Percentiles rank a stretch among this genome's conserved stretches.
Evolutionary conservation across 108 stramenopile genomes (phyloP).

Genomic region (Discostella stelligeroides): DNA sequence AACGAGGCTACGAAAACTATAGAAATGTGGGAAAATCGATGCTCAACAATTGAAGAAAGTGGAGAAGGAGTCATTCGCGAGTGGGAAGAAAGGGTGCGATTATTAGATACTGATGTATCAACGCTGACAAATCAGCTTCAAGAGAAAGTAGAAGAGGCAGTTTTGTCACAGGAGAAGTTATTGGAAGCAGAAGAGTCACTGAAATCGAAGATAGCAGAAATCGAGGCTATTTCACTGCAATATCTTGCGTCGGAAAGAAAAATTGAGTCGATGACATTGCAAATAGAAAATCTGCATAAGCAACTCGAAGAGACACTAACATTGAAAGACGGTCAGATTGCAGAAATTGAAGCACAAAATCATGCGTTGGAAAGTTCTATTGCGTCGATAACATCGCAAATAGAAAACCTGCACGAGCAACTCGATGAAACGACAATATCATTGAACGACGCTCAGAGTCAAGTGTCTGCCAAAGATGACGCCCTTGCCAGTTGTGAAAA

Average conservation of each 20-base stretch:
- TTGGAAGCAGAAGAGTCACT: conserved; percentile 16
- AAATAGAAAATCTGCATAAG: conserved; percentile 19
- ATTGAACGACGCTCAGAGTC: conserved; percentile 14
- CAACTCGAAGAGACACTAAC: conserved; percentile 7
- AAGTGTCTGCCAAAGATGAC: conserved; percentile 38
- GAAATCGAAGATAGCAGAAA: conserved; percentile 7
- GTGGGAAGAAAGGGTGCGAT: conserved; percentile 49
- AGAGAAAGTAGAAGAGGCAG: conserved; percentile 5
- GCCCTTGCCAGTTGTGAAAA: conserved; percentile 37
- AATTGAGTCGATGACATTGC: conserved; percentile 4
- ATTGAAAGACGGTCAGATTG: conserved; percentile 15
- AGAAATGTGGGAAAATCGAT: conserved; percentile 47
- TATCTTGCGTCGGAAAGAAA: neutral
- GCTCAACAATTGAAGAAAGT: conserved; percentile 22
- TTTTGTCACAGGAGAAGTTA: conserved; percentile 12
- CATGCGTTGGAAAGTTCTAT: conserved; percentile 1
- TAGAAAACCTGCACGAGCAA: conserved; percentile 15
- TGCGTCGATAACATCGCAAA: conserved; percentile 14
- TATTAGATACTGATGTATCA: conserved; percentile 19
- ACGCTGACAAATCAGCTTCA: conserved; percentile 30
- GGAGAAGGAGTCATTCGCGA: conserved; percentile 32
- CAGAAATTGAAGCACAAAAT: conserved; percentile 15
- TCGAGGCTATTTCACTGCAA: conserved; percentile 13
- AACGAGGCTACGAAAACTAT: conserved; percentile 53
- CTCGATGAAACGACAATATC: conserved; percentile 2